Evolutionary conservation across 768 basidiomycete species (phyloP).

Genomic region (Termitomyces sp.): DNA sequence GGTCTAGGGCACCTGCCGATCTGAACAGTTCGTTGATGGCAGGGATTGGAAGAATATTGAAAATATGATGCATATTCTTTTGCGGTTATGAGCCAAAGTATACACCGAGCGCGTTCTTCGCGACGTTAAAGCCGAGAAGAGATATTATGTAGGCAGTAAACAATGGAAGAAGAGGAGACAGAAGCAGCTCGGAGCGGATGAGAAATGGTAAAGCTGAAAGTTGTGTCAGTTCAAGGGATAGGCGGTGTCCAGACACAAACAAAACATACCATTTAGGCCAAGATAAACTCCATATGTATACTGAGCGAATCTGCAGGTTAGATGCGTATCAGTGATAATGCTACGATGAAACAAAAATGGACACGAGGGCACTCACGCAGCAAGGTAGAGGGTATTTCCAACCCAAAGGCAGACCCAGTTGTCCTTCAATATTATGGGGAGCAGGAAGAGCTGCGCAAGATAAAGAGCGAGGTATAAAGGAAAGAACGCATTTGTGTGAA

Average conservation of each 20-base stretch:
- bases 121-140: conserved; percentile 88
- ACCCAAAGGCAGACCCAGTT: conserved; percentile 95
- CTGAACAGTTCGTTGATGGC: background rate
- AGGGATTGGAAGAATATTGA: background rate
- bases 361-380: conserved; percentile 56
- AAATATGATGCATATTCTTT: background rate
- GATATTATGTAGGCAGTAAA: conserved; percentile 85
- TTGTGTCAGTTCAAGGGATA: conserved; percentile 8
- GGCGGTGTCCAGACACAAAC: conserved; percentile 7
- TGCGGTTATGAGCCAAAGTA: conserved; percentile 63
- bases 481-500: conserved; percentile 97
- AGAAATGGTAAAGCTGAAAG: conserved; percentile 87
- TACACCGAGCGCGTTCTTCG: conserved; percentile 71
- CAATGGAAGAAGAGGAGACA: conserved; percentile 87
- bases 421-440: conserved; percentile 77
- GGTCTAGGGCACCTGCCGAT: background rate
- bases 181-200: conserved; percentile 82
- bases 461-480: conserved; percentile 90
- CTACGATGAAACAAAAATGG: background rate
- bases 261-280: conserved; percentile 64
- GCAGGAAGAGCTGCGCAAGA: conserved; percentile 82
- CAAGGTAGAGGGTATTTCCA: conserved; percentile 89
- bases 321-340: background rate
- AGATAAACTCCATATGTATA: conserved; percentile 92
- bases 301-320: conserved; percentile 64